A percentile compares a stretch with the other conserved stretches of the same genome.
Evolutionary conservation across 1,284 basidiomycete species (phyloP).

Genomic region (Coniferiporia weirii): DNA sequence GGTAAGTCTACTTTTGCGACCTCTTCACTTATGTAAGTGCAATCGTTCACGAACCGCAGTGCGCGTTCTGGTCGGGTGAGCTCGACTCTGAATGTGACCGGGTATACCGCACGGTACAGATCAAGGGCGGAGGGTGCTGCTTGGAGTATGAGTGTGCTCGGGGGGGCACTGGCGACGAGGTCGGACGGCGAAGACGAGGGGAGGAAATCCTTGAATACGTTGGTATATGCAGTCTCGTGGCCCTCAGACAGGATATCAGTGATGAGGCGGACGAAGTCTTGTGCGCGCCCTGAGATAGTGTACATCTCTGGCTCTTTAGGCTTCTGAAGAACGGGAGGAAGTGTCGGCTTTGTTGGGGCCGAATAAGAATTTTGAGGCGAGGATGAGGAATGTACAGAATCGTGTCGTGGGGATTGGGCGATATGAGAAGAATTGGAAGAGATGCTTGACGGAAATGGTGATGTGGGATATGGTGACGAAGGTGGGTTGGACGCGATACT

Average conservation of each 20-base stretch:
- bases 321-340: constrained; percentile 6
- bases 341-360: constrained; percentile 11
- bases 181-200: constrained; percentile 11
- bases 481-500: constrained; percentile 18
- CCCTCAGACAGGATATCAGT: constrained; percentile 8
- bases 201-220: constrained; percentile 39
- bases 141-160: constrained; percentile 54
- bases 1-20: constrained; percentile 28
- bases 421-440: background rate
- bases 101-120: constrained; percentile 78
- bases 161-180: constrained; percentile 23
- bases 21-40: constrained; percentile 59
- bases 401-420: background rate
- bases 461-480: constrained; percentile 18
- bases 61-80: constrained; percentile 52
- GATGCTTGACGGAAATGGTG: constrained; percentile 17
- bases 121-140: constrained; percentile 70
- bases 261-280: constrained; percentile 13
- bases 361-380: background rate
- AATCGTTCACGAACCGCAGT: constrained; percentile 88
- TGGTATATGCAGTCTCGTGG: constrained; percentile 46
- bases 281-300: constrained; percentile 6
- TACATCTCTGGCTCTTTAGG: constrained; percentile 15
- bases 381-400: constrained; percentile 3
- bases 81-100: constrained; percentile 55